Evolutionary conservation across 179 eudicot species (phyloP).

Genomic region (Silene coronaria): DNA sequence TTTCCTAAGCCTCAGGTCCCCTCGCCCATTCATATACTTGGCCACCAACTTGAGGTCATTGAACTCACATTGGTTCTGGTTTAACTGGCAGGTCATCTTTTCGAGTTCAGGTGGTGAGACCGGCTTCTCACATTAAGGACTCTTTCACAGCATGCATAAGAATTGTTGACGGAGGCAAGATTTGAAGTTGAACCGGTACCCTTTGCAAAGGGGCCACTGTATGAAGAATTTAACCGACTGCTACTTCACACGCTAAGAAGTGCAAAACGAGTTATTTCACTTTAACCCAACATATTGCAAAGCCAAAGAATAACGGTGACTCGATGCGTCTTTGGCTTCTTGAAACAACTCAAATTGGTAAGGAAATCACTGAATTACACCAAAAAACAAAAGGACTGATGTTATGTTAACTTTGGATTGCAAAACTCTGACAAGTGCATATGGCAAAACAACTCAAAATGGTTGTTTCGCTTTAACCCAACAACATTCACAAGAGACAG

Average conservation of each 20-base stretch:
- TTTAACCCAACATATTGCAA: no score
- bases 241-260: no score
- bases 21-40: conserved; percentile 25
- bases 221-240: no score
- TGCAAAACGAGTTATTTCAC: no score
- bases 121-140: conserved; percentile 6
- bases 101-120: neutral
- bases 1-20: conserved; percentile 23
- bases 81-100: conserved; percentile 20
- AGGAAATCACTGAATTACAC: no score
- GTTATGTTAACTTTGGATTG: neutral
- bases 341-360: no score
- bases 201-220: no score
- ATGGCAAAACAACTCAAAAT: no score
- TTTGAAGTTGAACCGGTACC: neutral
- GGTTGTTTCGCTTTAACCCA: no score
- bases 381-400: neutral
- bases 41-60: conserved; percentile 17
- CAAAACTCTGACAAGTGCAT: no score
- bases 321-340: no score
- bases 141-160: conserved; percentile 4
- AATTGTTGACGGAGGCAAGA: neutral
- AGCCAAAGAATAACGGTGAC: no score
- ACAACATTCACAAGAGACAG: neutral
- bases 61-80: conserved; percentile 34